Percentiles rank a stretch among this genome's conserved stretches.
Evolutionary conservation across 192 early-diverging fungal genomes (phyloP).

Genomic region (Backusella mclennaniae): DNA sequence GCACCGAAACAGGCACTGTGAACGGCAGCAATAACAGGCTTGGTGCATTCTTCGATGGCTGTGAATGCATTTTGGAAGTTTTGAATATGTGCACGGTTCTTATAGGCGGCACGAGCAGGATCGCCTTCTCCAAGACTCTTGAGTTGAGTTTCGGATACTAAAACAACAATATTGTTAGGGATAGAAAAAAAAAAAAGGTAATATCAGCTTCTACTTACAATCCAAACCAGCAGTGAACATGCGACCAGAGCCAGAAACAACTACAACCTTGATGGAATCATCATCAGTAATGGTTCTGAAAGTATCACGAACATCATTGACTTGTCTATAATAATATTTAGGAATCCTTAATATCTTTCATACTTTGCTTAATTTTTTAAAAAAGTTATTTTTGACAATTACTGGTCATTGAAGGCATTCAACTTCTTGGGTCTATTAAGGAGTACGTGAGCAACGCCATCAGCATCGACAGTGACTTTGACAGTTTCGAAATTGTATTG

Average conservation of each 20-base stretch:
- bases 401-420: slow-evolving; percentile 78
- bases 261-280: slow-evolving; percentile 66
- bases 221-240: slow-evolving; percentile 95
- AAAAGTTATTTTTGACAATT: slow-evolving; percentile 6
- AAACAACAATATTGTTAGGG: neutral
- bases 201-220: slow-evolving; percentile 40
- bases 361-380: neutral
- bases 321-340: slow-evolving; percentile 44
- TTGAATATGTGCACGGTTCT: slow-evolving; percentile 6
- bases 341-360: neutral
- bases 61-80: slow-evolving; percentile 67
- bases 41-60: slow-evolving; percentile 79
- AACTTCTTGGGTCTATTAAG: slow-evolving; percentile 81
- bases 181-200: neutral
- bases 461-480: slow-evolving; percentile 52
- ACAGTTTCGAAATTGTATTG: slow-evolving; percentile 49
- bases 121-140: neutral
- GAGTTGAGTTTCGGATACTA: neutral
- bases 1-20: slow-evolving; percentile 86
- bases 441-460: slow-evolving; percentile 75
- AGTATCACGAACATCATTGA: slow-evolving; percentile 62
- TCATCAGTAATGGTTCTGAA: slow-evolving; percentile 64
- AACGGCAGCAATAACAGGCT: slow-evolving; percentile 87
- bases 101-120: neutral
- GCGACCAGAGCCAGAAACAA: slow-evolving; percentile 72